Evolutionary conservation across 192 early-diverging fungal species (phyloP), one percentile per base, ranked within the genome.

Genomic region (Chytriomyces hyalinus): DNA sequence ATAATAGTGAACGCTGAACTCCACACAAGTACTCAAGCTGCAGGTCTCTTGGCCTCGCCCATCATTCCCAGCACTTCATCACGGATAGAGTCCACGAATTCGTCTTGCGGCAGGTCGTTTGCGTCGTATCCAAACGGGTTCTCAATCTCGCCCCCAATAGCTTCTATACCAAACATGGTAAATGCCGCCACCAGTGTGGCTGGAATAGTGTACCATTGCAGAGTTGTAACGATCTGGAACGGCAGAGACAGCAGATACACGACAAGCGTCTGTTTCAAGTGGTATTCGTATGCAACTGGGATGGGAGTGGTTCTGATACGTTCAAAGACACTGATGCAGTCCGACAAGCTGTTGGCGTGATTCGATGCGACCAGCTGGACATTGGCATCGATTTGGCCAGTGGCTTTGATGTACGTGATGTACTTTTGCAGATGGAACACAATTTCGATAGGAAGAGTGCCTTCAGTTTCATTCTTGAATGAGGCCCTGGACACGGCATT

Each of bases 131-230:
- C 93, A 80, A 97, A 96, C 9, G 95, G 95, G 79, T 97, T 96
- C 84, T 98, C 95, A 67, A 98, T 96, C 83, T 96, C 93, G 17
- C 87, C 86, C 26, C 93, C 95, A 69, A 97, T 96, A 10, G 83
- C 82, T 65, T 95, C 91, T 63, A 98, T 93, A 76, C 96, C 96
- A 20, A 96, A 81, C 76, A 96, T 57, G 26, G 76, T 79, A 70
- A 95, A 94, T 1, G 91, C 79, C 1, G 90, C 84, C 8, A 96
- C 81, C 61, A 90, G 83, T 62, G 90, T 85, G 11, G 94, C 75
- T 6, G 91, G 84, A 61, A 96, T 91, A 62, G 93, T 91, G 45
- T 83, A 76, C 78, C 88, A 92, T 44, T 47, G 66, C 2, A 84
- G 48, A 5, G 68, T 74, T n/a, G 72, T 57, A 20, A 93, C 90